These are phyloP conservation scores for Tulasnella calospora DNA, from an alignment of 768 basidiomycete genomes.

Conservation along the genomic window DNA sequence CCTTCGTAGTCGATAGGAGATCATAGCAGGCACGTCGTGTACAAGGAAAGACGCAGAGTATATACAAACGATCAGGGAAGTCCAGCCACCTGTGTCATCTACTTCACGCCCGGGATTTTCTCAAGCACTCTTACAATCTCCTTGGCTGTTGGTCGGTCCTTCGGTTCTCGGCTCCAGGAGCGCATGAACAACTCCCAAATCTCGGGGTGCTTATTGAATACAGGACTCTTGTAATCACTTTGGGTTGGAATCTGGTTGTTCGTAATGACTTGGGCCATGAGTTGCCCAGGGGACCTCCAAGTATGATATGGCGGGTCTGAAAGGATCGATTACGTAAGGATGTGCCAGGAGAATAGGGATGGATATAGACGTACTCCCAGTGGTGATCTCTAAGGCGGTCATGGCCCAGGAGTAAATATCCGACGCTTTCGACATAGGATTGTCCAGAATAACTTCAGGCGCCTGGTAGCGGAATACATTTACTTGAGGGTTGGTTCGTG, in stretches of 20 bases:
- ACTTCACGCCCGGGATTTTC: neutral
- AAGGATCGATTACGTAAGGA: neutral
- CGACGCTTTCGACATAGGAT: neutral
- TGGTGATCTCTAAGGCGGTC: conserved; percentile 19
- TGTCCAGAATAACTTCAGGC: neutral
- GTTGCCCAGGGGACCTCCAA: neutral
- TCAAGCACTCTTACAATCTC: neutral
- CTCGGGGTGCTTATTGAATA: neutral
- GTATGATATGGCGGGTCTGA: conserved; percentile 4
- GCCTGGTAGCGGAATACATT: conserved; percentile 7
- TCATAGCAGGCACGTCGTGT: too few species aligned
- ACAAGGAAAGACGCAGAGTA: too few species aligned
- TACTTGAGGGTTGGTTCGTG: neutral
- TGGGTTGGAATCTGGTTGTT: neutral
- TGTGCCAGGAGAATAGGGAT: too few species aligned
- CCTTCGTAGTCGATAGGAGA: too few species aligned
- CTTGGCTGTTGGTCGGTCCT: neutral
- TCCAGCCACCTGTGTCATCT: neutral
- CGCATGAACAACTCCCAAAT: neutral
- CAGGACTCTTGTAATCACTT: neutral
- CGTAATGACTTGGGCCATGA: neutral
- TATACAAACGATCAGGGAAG: too few species aligned
- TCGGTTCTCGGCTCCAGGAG: neutral
- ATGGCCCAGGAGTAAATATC: conserved; percentile 26
- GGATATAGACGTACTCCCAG: conserved; percentile 1